Evolutionary conservation across 163 green algal genomes (phyloP), one percentile per base, ranked within the genome.

Genomic region (Chlorella variabilis): DNA sequence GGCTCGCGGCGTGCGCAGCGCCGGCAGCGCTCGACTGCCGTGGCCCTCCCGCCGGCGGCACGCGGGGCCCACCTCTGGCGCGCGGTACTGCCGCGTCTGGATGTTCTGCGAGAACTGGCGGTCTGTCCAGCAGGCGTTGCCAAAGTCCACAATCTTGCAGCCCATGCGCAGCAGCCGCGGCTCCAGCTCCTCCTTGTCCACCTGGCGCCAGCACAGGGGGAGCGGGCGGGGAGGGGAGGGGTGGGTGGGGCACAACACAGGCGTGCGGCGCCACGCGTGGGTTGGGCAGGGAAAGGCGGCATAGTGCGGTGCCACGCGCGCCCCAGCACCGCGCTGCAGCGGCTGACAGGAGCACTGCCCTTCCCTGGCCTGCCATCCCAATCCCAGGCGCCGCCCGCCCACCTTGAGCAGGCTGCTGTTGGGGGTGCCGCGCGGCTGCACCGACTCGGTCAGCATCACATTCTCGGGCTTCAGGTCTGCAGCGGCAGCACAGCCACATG

Each of bases 401-500:
- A 71, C 63, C 2, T 31, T 20, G 2, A 31, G 63, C 11, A 48
- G 17, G 5, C 38, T 20, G 18, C 21, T 54, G 65, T 36, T 29
- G 65, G 38, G 21, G 33, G n/a, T 29, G 41, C 67, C 70, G 51
- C 73, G 73, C 0, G 56, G 73, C 73, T n/a, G 73, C 56, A 89
- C 33, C 13, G 76, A 58, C 59, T 87, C 63, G 4, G 77, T 88
- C 45, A 99, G 92, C 93, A 99, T 97, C 54, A 99, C 95, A 78
- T 99, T 99, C 89, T 99, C 97, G 17, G 97, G 96, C 90, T 99
- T 99, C 65, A 99, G 89, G 87, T 99, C 97, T 56, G 95, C 56
- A 75, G 4, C 38, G 18, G 31, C 48, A 78, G 23, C 18, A 62
- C 34, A 71, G 8, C n/a, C 7, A 38, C 7, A 67, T 4, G 29